phyloP scores from a whole-genome alignment of 345 rosid species.

The Eucalyptus dawsonii region DNA sequence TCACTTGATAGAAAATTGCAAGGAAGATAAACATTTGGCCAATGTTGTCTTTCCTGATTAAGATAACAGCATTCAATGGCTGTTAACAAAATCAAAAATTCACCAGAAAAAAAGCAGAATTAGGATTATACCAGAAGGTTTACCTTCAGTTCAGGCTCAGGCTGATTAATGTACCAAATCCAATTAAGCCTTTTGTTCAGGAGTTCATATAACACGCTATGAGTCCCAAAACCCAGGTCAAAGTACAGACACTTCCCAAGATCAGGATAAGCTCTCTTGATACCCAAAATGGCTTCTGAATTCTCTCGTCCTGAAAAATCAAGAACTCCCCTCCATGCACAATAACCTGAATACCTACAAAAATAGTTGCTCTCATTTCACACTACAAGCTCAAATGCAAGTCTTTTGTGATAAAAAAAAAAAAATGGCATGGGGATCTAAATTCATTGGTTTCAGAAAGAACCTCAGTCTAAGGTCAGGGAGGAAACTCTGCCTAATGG shows the following conservation, averaged over 20 bases:
- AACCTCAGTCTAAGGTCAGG: slow-evolving; percentile 66
- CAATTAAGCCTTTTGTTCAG: slow-evolving; percentile 48
- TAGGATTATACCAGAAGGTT: background rate
- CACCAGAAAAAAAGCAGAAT: background rate
- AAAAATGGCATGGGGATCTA: background rate
- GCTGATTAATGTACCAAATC: slow-evolving; percentile 72
- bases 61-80: background rate
- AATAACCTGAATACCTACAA: slow-evolving; percentile 69
- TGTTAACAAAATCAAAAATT: background rate
- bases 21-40: background rate
- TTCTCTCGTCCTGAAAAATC: slow-evolving; percentile 45
- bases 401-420: background rate
- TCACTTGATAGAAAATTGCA: background rate
- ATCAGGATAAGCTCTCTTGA: slow-evolving; percentile 41
- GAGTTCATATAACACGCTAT: slow-evolving; percentile 51
- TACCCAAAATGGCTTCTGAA: slow-evolving; percentile 27
- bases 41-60: background rate
- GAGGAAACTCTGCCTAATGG: slow-evolving; percentile 41
- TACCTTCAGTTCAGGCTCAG: slow-evolving; percentile 61
- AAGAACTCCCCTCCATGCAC: slow-evolving; percentile 80
- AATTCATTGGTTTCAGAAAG: background rate
- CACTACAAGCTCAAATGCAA: background rate
- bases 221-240: slow-evolving; percentile 32
- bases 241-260: slow-evolving; percentile 69
- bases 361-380: background rate